Conservation (phyloP, 805 yeast genomes). For the Wickerhamomyces ciferrii region DNA sequence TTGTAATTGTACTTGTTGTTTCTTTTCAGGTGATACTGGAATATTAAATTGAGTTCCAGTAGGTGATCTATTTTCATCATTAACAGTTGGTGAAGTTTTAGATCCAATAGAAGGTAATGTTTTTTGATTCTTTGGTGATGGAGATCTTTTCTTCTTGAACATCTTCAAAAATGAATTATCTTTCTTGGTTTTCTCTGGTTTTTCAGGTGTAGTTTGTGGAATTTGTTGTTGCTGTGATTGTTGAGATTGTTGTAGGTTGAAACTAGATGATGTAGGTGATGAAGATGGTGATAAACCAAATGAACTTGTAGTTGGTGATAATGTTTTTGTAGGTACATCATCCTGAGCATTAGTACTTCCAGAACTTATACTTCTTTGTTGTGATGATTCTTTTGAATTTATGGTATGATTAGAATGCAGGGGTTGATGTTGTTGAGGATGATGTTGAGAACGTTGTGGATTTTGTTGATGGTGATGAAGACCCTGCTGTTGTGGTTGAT, state of each 20-base stretch:
- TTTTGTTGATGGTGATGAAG: background rate
- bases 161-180: constrained; percentile 18
- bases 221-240: too few species aligned
- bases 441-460: background rate
- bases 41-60: background rate
- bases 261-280: background rate
- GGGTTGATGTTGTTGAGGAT: constrained; percentile 1
- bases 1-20: background rate
- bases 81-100: constrained; percentile 2
- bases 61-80: constrained; percentile 11
- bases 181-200: constrained; percentile 1
- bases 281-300: background rate
- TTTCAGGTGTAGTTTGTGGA: background rate
- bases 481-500: constrained; percentile 2
- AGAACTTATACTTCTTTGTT: background rate
- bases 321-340: background rate
- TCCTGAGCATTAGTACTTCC: background rate
- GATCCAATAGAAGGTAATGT: constrained; percentile 4
- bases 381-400: background rate
- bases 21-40: background rate
- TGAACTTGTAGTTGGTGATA: background rate
- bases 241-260: background rate
- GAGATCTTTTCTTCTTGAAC: constrained; percentile 21
- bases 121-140: constrained; percentile 12
- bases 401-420: background rate